Conservation (phyloP, 331 rosid species). For the Cydonia oblonga region DNA sequence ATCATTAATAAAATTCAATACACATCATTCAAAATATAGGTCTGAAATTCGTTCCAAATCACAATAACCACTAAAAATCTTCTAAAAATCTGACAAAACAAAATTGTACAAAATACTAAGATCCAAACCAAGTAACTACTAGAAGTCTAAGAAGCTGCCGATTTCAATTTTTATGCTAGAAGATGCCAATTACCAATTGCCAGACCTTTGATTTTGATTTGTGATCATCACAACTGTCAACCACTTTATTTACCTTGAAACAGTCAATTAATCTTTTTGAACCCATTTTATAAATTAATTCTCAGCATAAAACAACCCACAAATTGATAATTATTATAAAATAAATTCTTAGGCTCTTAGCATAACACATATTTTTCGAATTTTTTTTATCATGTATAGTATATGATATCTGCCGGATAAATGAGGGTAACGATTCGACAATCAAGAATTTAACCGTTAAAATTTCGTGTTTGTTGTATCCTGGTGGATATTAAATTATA, state of each 20-base stretch:
- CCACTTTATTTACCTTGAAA: not conserved
- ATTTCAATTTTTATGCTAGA: not conserved
- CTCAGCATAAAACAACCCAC: not conserved
- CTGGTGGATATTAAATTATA: too few species aligned
- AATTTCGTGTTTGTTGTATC: not conserved
- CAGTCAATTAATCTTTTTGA: not conserved
- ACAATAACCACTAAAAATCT: too few species aligned
- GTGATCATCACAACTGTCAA: slow-evolving; percentile 7
- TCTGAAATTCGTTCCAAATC: too few species aligned
- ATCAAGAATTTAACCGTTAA: too few species aligned
- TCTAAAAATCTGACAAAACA: not conserved
- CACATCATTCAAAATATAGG: accelerated
- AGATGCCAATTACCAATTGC: not conserved
- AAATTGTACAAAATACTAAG: not conserved
- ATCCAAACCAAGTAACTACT: not conserved
- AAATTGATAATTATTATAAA: not conserved
- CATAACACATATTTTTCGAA: too few species aligned
- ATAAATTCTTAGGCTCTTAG: too few species aligned
- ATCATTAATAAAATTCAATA: accelerated
- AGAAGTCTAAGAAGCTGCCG: not conserved
- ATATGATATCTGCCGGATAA: not conserved
- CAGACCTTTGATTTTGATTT: not conserved
- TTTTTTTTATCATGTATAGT: not conserved
- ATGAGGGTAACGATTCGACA: too few species aligned
- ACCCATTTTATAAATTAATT: not conserved